Base-by-base conservation (phyloP, 257 asterid genomes). In the Ligustrum vulgare region DNA sequence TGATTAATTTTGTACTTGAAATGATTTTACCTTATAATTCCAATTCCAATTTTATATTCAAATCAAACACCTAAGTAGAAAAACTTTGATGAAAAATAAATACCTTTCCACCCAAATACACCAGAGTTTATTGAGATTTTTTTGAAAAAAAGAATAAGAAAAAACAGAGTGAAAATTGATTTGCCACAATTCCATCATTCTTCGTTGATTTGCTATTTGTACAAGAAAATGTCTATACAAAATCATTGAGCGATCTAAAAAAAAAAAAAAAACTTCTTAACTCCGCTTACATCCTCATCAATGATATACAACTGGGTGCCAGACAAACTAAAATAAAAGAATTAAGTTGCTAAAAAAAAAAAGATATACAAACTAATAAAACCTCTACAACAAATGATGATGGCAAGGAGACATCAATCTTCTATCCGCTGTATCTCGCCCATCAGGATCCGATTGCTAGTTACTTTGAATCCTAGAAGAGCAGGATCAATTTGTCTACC, bases 401-500 rank as follows among this genome's bases (percentile, higher is more conserved):
- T 8, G 66, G 22, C 28, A 3, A 3, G 45, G 49, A 51, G 32
- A 25, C 41, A 43, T 65, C 82, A 95, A 83, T 95, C 99, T 28
- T 93, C 99, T 75, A 89, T 22, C 47, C 98, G 79, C 78, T 95
- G 99, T 72, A 95, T 93, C 81, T 95, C 99, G 6, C 99, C 99
- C 99, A 95, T 95, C 97, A 93, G 83, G 80, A 95, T 93, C 64
- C 99, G 93, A 79, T 95, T 95, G 86, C 99, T 95, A 1, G 96
- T 87, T 8, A 95, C 99, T 86, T 93, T 95, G 86, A 95, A 95
- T 5, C 99, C 99, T 32, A 95, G 98, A 73, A 95, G 94, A 58
- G 99, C 96, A 2, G 99, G 99, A 67, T 95, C 99, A 0, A 95
- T 95, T 78, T 93, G 99, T 67, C 97, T 87, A 71, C 99, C 99